Conservation (phyloP, 371 early-diverging fungal species). For the Syncephalis plumigaleata region DNA sequence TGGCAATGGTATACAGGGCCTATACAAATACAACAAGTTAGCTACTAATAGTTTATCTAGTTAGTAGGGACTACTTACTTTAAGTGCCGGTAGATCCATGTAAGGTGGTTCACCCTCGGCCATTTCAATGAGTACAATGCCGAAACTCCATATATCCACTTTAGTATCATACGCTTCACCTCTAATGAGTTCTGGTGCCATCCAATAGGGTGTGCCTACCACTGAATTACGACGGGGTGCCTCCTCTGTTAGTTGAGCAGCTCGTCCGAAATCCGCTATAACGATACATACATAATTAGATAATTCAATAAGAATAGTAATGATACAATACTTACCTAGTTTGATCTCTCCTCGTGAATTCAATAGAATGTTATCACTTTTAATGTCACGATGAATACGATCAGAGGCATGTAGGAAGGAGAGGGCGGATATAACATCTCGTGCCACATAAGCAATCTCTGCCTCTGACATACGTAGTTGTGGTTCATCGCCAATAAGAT, state of each 20-base stretch:
- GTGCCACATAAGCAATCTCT: slow-evolving; percentile 47
- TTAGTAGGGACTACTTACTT: too few species aligned
- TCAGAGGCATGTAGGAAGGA: slow-evolving; percentile 73
- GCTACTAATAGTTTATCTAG: too few species aligned
- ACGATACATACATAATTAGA: background rate
- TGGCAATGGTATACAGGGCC: slow-evolving; percentile 36
- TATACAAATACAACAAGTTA: too few species aligned
- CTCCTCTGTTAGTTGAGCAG: slow-evolving; percentile 57
- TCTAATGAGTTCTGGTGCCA: slow-evolving; percentile 88
- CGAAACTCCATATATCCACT: slow-evolving; percentile 89
- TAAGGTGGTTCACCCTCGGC: slow-evolving; percentile 4
- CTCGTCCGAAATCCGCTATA: slow-evolving; percentile 76
- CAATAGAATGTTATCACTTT: slow-evolving; percentile 62
- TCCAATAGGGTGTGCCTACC: slow-evolving; percentile 78
- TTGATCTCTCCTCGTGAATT: slow-evolving; percentile 56
- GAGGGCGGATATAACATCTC: slow-evolving; percentile 74
- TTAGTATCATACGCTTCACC: slow-evolving; percentile 70
- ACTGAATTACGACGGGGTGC: slow-evolving; percentile 57
- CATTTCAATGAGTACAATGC: slow-evolving; percentile 43
- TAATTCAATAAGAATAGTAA: background rate
- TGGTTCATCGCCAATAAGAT: slow-evolving; percentile 33
- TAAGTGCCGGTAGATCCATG: too few species aligned
- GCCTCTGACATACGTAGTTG: slow-evolving; percentile 24
- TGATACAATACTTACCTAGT: slow-evolving; percentile 16
- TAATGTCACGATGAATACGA: slow-evolving; percentile 92